phyloP scores from a whole-genome alignment of 768 basidiomycete genomes.

The Russula compacta region DNA sequence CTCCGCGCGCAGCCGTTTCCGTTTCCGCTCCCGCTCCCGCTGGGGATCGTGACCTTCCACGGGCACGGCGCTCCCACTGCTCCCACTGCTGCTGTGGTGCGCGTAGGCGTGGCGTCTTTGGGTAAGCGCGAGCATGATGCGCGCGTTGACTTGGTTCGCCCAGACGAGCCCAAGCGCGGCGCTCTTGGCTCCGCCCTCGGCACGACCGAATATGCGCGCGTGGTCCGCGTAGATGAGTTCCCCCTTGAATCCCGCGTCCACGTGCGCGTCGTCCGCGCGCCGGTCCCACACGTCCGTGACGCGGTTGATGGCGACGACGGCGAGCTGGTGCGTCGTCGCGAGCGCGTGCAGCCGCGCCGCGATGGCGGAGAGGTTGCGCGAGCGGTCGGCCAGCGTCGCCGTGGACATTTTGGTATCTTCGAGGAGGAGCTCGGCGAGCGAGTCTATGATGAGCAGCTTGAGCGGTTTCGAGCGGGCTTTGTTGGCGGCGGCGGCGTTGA shows the following conservation, averaged over 20 bases:
- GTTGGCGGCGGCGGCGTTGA: constrained; percentile 27
- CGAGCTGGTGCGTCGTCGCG: constrained; percentile 53
- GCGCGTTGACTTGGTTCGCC: constrained; percentile 86
- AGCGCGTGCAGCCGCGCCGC: constrained; percentile 63
- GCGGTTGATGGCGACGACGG: constrained; percentile 82
- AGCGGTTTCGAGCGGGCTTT: constrained; percentile 43
- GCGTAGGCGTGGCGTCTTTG: constrained; percentile 45
- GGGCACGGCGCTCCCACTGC: constrained; percentile 14
- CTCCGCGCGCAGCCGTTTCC: not conserved
- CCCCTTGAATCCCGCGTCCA: constrained; percentile 22
- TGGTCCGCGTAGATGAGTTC: constrained; percentile 63
- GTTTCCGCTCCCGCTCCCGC: constrained; percentile 20
- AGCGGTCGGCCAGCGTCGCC: constrained; percentile 59
- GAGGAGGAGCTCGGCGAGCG: constrained; percentile 80
- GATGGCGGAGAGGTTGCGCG: constrained; percentile 57
- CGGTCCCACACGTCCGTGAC: constrained; percentile 67
- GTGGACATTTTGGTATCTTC: constrained; percentile 45
- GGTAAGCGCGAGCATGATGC: constrained; percentile 77
- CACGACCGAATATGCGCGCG: constrained; percentile 65
- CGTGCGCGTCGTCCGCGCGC: constrained; percentile 20
- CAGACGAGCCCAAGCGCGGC: constrained; percentile 83
- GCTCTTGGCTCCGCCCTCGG: constrained; percentile 58
- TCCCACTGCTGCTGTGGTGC: constrained; percentile 13
- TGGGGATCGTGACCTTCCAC: constrained; percentile 26
- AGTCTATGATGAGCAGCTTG: constrained; percentile 78